Conservation (phyloP, 2,329 filamentous ascomycete species). For the Neoscytalidium dimidiatum region DNA sequence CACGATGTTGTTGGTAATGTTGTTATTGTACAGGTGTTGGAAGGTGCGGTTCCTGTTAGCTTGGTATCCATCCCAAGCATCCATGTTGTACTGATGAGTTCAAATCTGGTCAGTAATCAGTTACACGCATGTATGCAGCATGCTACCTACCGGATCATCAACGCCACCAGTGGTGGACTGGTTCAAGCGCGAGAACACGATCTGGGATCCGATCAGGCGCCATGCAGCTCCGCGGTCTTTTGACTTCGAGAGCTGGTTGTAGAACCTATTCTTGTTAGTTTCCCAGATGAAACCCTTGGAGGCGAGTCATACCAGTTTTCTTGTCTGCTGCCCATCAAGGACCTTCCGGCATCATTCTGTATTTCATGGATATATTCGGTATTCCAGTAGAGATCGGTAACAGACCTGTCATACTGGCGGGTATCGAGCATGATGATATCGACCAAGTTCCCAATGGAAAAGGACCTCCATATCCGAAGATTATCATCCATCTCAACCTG, state of each 20-base stretch:
- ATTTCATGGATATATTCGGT: slow-evolving; percentile 63
- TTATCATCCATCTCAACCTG: slow-evolving; percentile 41
- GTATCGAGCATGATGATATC: slow-evolving; percentile 49
- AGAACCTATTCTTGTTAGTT: slow-evolving; percentile 27
- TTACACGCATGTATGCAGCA: neutral
- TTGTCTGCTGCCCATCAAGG: slow-evolving; percentile 71
- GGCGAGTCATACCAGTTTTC: slow-evolving; percentile 60
- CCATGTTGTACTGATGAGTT: slow-evolving; percentile 49
- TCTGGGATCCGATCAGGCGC: slow-evolving; percentile 72
- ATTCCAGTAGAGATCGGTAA: slow-evolving; percentile 56
- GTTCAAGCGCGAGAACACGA: slow-evolving; percentile 64
- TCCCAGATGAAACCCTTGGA: no score
- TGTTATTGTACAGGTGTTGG: slow-evolving; percentile 64
- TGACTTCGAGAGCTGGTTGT: slow-evolving; percentile 55
- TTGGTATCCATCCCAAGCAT: slow-evolving; percentile 67
- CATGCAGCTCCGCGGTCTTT: slow-evolving; percentile 59
- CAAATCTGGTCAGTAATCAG: slow-evolving; percentile 23
- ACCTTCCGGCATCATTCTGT: slow-evolving; percentile 66
- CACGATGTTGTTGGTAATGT: slow-evolving; percentile 73
- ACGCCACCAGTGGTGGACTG: slow-evolving; percentile 47
- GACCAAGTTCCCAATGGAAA: slow-evolving; percentile 43
- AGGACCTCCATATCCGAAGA: slow-evolving; percentile 44
- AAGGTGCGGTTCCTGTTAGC: slow-evolving; percentile 73
- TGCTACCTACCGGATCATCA: slow-evolving; percentile 33
- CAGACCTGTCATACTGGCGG: slow-evolving; percentile 45